Evolutionary conservation across 352 stramenopile genomes (phyloP).

Genomic region (Labyrinthula sp.): DNA sequence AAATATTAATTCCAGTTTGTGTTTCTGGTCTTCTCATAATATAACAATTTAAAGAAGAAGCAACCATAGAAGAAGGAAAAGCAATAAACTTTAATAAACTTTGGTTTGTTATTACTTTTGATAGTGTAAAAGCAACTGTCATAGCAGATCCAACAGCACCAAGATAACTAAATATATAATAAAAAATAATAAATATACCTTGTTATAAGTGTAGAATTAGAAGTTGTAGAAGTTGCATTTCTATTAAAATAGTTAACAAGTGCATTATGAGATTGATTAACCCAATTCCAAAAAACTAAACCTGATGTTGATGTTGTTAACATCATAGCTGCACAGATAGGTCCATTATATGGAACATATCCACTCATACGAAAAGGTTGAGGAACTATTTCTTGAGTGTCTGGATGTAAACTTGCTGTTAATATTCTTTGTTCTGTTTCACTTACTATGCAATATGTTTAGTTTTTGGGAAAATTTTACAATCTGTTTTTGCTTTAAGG

Average conservation of each 20-base stretch:
- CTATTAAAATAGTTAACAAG: constrained; percentile 36
- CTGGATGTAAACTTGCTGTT: no score
- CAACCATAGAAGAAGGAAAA: constrained; percentile 44
- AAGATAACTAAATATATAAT: no score
- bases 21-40: constrained; percentile 49
- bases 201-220: constrained; percentile 37
- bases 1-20: constrained; percentile 38
- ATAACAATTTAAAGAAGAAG: constrained; percentile 47
- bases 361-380: constrained; percentile 46
- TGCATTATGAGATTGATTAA: constrained; percentile 49
- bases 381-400: constrained; percentile 41
- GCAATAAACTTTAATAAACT: constrained; percentile 42
- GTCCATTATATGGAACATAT: constrained; percentile 48
- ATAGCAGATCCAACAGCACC: constrained; percentile 41
- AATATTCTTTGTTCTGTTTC: no score
- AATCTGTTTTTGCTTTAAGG: no score
- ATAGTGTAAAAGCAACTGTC: constrained; percentile 43
- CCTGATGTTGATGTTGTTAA: constrained; percentile 35
- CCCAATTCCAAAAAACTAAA: constrained; percentile 45
- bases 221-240: constrained; percentile 25
- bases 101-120: constrained; percentile 40
- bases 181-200: no score
- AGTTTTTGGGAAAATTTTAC: no score
- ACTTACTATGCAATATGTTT: no score
- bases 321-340: constrained; percentile 48